These are phyloP conservation scores for Lathyrus tuberosus DNA, from an alignment of 306 rosid species.

Conservation along the genomic window DNA sequence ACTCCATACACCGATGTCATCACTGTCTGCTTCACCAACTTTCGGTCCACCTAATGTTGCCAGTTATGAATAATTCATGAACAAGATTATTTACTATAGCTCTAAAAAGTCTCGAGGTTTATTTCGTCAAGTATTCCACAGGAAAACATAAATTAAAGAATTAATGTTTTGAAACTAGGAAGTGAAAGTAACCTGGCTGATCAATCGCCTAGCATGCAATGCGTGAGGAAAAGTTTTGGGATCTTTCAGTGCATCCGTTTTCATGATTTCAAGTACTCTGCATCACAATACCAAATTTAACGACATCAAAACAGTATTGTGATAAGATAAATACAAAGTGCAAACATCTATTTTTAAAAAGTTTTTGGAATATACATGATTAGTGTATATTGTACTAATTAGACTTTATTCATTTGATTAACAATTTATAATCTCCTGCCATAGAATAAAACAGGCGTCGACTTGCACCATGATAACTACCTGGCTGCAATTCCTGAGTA, in stretches of 20 bases:
- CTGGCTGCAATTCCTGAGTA: slow-evolving; percentile 94
- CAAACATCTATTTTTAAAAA: too few species aligned
- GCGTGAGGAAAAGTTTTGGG: slow-evolving; percentile 70
- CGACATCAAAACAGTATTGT: slow-evolving; percentile 32
- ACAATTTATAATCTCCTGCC: slow-evolving; percentile 2
- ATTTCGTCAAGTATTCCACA: slow-evolving; percentile 17
- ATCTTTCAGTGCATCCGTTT: slow-evolving; percentile 70
- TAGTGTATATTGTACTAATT: not conserved
- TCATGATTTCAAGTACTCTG: slow-evolving; percentile 93
- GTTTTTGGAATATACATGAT: too few species aligned
- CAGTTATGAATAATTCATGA: slow-evolving; percentile 34
- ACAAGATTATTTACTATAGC: slow-evolving; percentile 16
- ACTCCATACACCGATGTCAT: slow-evolving; percentile 99
- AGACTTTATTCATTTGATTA: not conserved
- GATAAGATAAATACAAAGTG: too few species aligned
- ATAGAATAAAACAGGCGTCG: slow-evolving; percentile 12
- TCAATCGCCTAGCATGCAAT: slow-evolving; percentile 67
- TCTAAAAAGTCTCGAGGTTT: not conserved
- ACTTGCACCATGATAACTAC: slow-evolving; percentile 43
- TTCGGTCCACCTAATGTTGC: slow-evolving; percentile 79
- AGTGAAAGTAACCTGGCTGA: slow-evolving; percentile 65
- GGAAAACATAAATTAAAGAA: slow-evolving; percentile 22
- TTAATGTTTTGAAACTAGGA: not conserved
- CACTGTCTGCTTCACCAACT: slow-evolving; percentile 97
- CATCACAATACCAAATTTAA: slow-evolving; percentile 42